phyloP scores from a whole-genome alignment of 140 eudicot species.

The Oenanthe javanica region DNA sequence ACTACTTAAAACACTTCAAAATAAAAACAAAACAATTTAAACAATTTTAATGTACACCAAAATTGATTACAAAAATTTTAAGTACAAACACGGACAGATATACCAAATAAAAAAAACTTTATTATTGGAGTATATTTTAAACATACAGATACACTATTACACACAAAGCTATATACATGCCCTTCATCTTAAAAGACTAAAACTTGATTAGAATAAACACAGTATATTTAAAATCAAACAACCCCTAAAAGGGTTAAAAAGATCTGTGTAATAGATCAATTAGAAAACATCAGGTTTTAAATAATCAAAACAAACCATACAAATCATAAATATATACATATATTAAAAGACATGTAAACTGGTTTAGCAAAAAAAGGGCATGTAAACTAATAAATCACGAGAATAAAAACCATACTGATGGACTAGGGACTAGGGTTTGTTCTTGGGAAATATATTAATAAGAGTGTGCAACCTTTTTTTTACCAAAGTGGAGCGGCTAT shows the following conservation, averaged over 20 bases:
- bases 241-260: neutral
- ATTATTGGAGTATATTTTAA: no score
- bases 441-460: no score
- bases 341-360: neutral
- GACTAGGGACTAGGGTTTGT: neutral
- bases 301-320: neutral
- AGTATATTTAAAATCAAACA: neutral
- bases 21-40: neutral
- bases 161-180: neutral
- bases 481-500: neutral
- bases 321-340: no score
- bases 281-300: neutral
- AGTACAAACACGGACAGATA: neutral
- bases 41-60: neutral
- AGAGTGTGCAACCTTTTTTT: no score
- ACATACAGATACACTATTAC: neutral
- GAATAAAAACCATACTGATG: no score
- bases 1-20: neutral
- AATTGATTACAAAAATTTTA: no score
- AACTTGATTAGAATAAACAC: neutral
- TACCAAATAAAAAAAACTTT: neutral
- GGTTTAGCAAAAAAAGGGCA: no score
- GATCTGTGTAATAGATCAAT: neutral
- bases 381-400: no score
- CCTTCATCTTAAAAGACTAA: neutral